phyloP scores from a whole-genome alignment of 2,329 filamentous ascomycete genomes.

The Pseudocercospora eumusae region DNA sequence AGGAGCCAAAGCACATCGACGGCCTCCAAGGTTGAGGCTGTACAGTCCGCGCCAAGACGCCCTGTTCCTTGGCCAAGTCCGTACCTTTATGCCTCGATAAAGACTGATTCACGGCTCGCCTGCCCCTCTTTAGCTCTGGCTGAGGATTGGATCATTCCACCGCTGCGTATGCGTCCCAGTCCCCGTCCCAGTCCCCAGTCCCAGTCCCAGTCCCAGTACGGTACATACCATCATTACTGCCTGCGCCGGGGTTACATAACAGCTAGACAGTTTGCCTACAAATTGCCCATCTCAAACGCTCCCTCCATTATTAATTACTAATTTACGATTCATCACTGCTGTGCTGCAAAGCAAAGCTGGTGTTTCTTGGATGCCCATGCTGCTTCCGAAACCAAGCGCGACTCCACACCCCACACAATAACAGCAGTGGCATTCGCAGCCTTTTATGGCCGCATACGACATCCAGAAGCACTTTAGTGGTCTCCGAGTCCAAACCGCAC shows the following conservation, averaged over 20 bases:
- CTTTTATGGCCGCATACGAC: conserved; percentile 37
- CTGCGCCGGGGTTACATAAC: not conserved
- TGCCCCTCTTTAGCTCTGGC: conserved; percentile 5
- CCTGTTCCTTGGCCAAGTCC: conserved; percentile 1
- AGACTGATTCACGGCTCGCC: not conserved
- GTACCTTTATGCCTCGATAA: conserved; percentile 1
- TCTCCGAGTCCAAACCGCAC: conserved; percentile 37
- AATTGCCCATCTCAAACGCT: not conserved
- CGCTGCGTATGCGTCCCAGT: not conserved
- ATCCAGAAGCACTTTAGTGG: conserved; percentile 39
- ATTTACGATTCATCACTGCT: too few species aligned
- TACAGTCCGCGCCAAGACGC: conserved; percentile 2
- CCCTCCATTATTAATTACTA: too few species aligned
- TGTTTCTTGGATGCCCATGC: conserved; percentile 4
- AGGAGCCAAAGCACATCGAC: not conserved
- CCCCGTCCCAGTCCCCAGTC: too few species aligned
- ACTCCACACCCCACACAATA: conserved; percentile 10
- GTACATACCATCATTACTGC: too few species aligned
- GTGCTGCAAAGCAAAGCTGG: not conserved
- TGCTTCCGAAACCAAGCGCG: conserved; percentile 5
- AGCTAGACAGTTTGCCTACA: not conserved
- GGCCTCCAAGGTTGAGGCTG: conserved; percentile 2
- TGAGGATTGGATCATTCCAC: not conserved
- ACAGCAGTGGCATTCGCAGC: conserved; percentile 12
- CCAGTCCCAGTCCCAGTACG: not conserved